phyloP scores from a whole-genome alignment of 2,329 filamentous ascomycete species.

The Piedraia hortae region DNA sequence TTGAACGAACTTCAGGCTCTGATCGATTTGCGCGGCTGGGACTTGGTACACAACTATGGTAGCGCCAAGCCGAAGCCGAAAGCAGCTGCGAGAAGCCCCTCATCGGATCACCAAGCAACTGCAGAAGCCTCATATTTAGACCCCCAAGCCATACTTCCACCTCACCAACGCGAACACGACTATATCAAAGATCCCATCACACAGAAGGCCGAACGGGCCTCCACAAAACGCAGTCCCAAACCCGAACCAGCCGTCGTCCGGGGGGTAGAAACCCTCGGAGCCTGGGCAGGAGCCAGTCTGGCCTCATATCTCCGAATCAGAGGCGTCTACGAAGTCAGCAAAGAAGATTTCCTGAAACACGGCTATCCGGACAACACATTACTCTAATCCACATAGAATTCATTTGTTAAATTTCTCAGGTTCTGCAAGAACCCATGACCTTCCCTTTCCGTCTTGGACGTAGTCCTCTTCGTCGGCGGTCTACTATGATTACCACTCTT shows the following conservation, averaged over 20 bases:
- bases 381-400: constrained; percentile 14
- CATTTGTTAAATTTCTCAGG: constrained; percentile 24
- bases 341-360: constrained; percentile 42
- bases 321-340: constrained; percentile 40
- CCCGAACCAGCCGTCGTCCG: constrained; percentile 30
- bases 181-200: constrained; percentile 21
- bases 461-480: constrained; percentile 3
- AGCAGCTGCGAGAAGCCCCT: constrained; percentile 1
- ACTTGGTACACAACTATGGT: constrained; percentile 42
- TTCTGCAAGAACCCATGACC: constrained; percentile 25
- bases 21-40: constrained; percentile 46
- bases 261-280: constrained; percentile 39
- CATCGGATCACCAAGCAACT: constrained; percentile 2
- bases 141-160: constrained; percentile 4
- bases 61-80: constrained; percentile 12
- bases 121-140: background rate
- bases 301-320: constrained; percentile 39
- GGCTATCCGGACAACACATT: too few relatives aligned
- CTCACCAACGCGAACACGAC: constrained; percentile 7
- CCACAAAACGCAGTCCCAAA: constrained; percentile 13
- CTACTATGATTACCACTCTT: constrained; percentile 3
- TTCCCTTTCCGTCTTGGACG: constrained; percentile 12
- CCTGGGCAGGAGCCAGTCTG: constrained; percentile 50
- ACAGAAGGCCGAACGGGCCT: constrained; percentile 24
- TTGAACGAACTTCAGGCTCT: constrained; percentile 45